Evolutionary conservation across 2,329 filamentous ascomycete genomes (phyloP).

Genomic region (Phoma sp.): DNA sequence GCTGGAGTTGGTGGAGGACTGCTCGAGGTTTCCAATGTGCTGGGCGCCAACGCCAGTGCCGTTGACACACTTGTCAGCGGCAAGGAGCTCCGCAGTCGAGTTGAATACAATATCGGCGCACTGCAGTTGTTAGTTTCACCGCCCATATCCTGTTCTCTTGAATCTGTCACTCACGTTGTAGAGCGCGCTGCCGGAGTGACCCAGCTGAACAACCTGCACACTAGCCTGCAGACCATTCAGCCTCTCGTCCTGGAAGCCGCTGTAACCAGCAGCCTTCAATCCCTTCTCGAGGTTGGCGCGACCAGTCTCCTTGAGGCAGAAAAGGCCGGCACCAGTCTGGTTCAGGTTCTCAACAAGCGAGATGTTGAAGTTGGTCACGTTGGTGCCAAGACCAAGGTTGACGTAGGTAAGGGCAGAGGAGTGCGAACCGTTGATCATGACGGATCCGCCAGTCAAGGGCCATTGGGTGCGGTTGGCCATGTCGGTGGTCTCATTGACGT

Average conservation of each 20-base stretch:
- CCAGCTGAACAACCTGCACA: slow-evolving; percentile 56
- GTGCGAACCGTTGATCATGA: slow-evolving; percentile 53
- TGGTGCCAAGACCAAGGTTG: slow-evolving; percentile 54
- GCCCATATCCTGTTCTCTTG: background rate
- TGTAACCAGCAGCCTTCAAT: slow-evolving; percentile 34
- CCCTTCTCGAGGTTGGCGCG: slow-evolving; percentile 33
- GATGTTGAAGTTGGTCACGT: slow-evolving; percentile 56
- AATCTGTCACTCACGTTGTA: slow-evolving; percentile 49
- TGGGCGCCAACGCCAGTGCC: slow-evolving; percentile 50
- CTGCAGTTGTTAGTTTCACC: slow-evolving; percentile 32
- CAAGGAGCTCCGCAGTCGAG: slow-evolving; percentile 46
- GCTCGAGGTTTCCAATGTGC: slow-evolving; percentile 31
- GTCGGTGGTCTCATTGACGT: slow-evolving; percentile 48
- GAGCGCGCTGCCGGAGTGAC: slow-evolving; percentile 49
- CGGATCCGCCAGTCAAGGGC: slow-evolving; percentile 54
- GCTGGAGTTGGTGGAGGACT: slow-evolving; percentile 7
- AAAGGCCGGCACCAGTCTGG: slow-evolving; percentile 57
- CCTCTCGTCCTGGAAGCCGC: slow-evolving; percentile 23
- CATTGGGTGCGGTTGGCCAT: slow-evolving; percentile 55
- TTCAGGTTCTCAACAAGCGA: slow-evolving; percentile 55
- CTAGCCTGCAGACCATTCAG: slow-evolving; percentile 52
- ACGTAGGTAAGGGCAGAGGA: slow-evolving; percentile 56
- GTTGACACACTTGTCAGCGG: slow-evolving; percentile 50
- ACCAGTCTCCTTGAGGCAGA: slow-evolving; percentile 53
- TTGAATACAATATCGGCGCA: slow-evolving; percentile 56